Evolutionary conservation across 257 asterid genomes (phyloP), one percentile per base, ranked within the genome.

Genomic region (Prunella vulgaris): DNA sequence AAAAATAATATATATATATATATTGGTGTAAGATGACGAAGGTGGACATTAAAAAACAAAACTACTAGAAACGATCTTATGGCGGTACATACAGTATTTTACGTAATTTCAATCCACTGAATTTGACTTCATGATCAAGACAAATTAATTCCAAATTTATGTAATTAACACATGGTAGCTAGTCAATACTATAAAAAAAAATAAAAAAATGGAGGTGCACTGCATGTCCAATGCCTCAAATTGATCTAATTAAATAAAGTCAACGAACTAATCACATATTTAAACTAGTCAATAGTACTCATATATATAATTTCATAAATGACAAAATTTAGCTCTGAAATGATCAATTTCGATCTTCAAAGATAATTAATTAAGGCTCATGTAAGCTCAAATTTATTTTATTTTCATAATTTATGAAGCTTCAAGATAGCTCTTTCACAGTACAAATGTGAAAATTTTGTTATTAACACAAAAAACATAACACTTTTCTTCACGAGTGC

Each of bases 71-170:
- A 62, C 18, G 38, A 27, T 38, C 18, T n/a, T 20, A n/a, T 71
- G 27, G 68, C 25, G 24, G 18, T 10, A 30, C 33, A 30, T 10
- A 3, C 14, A 5, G 14, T 21, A 22, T 37, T 65, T 46, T 5
- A 13, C 24, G 12, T 73, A n/a, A 58, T 69, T 51, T 52, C 61
- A 64, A 66, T 69, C 79, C 79, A 72, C 81, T 58, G 42, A 72
- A 73, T 64, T 73, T 73, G 76, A 72, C 84, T 58, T 66, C 40
- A 66, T 9, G 5, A n/a, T n/a, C n/a, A n/a, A n/a, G n/a, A n/a
- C n/a, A n/a, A n/a, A n/a, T n/a, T 66, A 12, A 13, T 2, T 37
- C 18, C 15, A 17, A 62, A 53, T 53, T 52, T 14, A n/a, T n/a
- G n/a, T n/a, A 32, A 54, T 14, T 21, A 42, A 10, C 21, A 58